phyloP scores from a whole-genome alignment of 2,329 filamentous ascomycete species.

The Pochonia chlamydosporia region DNA sequence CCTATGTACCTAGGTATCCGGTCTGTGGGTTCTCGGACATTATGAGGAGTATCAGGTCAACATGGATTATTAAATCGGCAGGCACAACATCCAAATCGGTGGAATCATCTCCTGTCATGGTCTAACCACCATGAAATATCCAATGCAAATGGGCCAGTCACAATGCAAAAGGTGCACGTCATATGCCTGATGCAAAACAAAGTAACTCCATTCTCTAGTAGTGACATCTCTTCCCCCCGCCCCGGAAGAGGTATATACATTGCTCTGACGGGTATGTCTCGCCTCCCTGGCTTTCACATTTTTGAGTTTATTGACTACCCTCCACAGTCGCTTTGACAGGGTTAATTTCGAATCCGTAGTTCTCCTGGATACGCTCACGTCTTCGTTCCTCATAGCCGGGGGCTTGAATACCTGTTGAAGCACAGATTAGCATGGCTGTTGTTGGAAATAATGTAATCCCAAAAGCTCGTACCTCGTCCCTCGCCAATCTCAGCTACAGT shows the following conservation, averaged over 20 bases:
- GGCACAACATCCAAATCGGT: no score
- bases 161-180: neutral
- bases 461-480: constrained; percentile 63
- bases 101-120: no score
- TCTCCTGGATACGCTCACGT: constrained; percentile 73
- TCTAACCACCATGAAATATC: no score
- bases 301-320: constrained; percentile 29
- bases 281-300: neutral
- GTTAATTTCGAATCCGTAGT: constrained; percentile 81
- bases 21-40: no score
- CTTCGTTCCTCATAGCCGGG: constrained; percentile 82
- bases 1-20: no score
- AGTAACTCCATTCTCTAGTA: constrained; percentile 8
- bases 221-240: constrained; percentile 20
- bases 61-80: no score
- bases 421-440: neutral
- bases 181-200: constrained; percentile 6
- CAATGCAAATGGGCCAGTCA: no score
- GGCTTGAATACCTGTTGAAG: constrained; percentile 62
- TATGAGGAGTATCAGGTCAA: no score
- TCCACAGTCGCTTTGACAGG: constrained; percentile 50
- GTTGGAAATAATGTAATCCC: neutral
- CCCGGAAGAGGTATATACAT: constrained; percentile 32
- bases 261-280: constrained; percentile 3
- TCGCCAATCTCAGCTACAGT: constrained; percentile 79